Base-by-base conservation (phyloP, 768 basidiomycete genomes). In the Naganishia antarctica region DNA sequence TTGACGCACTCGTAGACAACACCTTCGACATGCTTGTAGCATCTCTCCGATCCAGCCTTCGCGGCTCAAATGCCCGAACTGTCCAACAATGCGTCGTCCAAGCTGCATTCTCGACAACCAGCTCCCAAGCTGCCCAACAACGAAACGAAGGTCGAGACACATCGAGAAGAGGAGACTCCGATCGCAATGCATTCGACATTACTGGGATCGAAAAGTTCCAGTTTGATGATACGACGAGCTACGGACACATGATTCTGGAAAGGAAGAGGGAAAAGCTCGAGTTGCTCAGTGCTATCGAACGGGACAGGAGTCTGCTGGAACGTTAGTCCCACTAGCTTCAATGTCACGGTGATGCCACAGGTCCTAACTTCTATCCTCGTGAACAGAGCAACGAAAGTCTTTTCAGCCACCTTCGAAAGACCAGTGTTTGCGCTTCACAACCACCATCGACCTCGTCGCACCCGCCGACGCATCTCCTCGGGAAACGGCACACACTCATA, bases 261-360 rank as follows among this genome's bases (percentile, higher is more conserved):
- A 84, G 89, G 71, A 85, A 91, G 69, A 83, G 90, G 32, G 82
- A 88, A 72, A 80, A 84, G 47, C 78, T 91, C 45, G 83, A 89
- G 69, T 89, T 91, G 74, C 79, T 93, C 73, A 83, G 91, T 59
- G 81, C 92, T 67, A 89, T 93, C 64, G 90, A 91, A 74, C 85
- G 88, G 68, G 91, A 94, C 78, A 85, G 90, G 83, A 87, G 88
- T 23, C 85, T 88, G 74, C 84, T 94, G 57, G 85, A 89, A 70
- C 87, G 92, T 91, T 64, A 73, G 81, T 75, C 37, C 18, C 41
- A 6, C 18, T 15, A 16, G 18, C 45, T 46, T 8, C 18, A 26
- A 31, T 28, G 28, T 11, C 3, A 23, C 32, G 44, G 41, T 48
- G 69, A 63, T 40, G 60, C 64, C n/a, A n/a, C n/a, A n/a, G 46